Evolutionary conservation across 805 yeast species (phyloP), one percentile per base, ranked within the genome.

Genomic region (Kodamaea kaohsiungensis): DNA sequence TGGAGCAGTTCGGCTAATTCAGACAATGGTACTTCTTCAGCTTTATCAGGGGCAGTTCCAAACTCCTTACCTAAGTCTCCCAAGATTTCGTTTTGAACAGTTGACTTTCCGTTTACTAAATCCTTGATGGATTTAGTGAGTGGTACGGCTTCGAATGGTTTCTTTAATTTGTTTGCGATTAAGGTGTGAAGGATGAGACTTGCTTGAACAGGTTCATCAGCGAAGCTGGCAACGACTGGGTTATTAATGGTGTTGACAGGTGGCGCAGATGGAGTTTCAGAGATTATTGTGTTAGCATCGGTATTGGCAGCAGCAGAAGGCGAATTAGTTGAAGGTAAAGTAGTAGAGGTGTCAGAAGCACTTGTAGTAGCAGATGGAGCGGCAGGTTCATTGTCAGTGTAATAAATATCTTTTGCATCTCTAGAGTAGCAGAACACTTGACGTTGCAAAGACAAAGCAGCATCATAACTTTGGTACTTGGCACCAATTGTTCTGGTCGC

Each of bases 41-140:
- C 98, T 76, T 95, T 95, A 76, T 95, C 99, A 43, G 99, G 99
- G 48, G 98, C 91, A 43, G 95, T 76, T 65, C 98, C 98, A 67
- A 95, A 95, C 77, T 95, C 99, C 76, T 95, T 95, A 69, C 98
- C 98, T 66, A 95, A 82, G 68, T 95, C 99, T 81, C 99, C 99
- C 64, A 95, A 83, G 63, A 95, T 95, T 80, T 95, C 99, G 75
- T 95, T 95, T 78, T 95, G 99, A 48, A 95, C 93, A 17, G 99
- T 95, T 22, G 99, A 95, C 73, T 95, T 95, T 78, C 99, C 99
- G 66, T 96, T 96, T 59, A 95, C 99, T 66, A 95, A 82, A 68
- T 95, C 99, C 75, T 95, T 95, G 70, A 95, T 91, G 49, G 99
- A 92, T 76, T 95, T 95, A 55, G 91, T 76, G 81, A 90, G 79